These are phyloP conservation scores for Phytopythium sindhum DNA, from an alignment of 352 stramenopile species.

Conservation along the genomic window DNA sequence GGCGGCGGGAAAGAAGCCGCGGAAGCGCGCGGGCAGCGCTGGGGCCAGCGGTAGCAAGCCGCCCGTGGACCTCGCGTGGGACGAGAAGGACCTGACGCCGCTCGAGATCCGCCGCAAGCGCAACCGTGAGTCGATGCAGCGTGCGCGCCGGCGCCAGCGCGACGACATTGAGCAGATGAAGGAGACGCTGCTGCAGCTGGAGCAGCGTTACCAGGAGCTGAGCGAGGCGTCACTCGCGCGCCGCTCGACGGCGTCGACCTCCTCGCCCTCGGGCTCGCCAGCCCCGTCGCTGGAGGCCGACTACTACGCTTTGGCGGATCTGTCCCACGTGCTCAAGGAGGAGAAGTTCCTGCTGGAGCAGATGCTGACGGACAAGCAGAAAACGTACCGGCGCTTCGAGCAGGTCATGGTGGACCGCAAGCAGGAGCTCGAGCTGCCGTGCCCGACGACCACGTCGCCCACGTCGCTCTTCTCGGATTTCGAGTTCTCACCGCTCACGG, in stretches of 20 bases:
- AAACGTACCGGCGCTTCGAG: conserved; percentile 35
- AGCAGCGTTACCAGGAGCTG: conserved; percentile 39
- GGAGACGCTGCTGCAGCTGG: conserved; percentile 37
- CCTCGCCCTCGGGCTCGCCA: not conserved
- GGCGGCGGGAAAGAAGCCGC: conserved; percentile 5
- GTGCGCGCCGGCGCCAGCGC: conserved; percentile 35
- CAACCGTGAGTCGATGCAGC: conserved; percentile 57
- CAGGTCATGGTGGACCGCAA: conserved; percentile 50
- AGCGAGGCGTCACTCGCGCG: conserved; percentile 31
- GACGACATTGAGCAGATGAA: conserved; percentile 55
- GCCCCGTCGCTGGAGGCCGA: conserved; percentile 31
- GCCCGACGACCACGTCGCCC: conserved; percentile 27
- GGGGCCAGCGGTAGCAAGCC: not conserved
- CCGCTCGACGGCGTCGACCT: conserved; percentile 10
- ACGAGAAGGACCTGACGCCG: conserved; percentile 37
- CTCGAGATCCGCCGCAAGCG: conserved; percentile 49
- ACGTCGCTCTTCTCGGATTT: conserved; percentile 32
- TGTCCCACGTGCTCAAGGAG: conserved; percentile 53
- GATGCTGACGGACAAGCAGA: conserved; percentile 48
- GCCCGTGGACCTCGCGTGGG: conserved; percentile 9
- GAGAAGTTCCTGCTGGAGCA: conserved; percentile 56
- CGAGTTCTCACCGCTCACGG: conserved; percentile 51
- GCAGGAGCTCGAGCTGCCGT: conserved; percentile 43
- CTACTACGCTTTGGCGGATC: conserved; percentile 48
- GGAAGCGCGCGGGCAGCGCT: not conserved